Evolutionary conservation across 768 basidiomycete genomes (phyloP).

Genomic region (Hypholoma sublateritium): DNA sequence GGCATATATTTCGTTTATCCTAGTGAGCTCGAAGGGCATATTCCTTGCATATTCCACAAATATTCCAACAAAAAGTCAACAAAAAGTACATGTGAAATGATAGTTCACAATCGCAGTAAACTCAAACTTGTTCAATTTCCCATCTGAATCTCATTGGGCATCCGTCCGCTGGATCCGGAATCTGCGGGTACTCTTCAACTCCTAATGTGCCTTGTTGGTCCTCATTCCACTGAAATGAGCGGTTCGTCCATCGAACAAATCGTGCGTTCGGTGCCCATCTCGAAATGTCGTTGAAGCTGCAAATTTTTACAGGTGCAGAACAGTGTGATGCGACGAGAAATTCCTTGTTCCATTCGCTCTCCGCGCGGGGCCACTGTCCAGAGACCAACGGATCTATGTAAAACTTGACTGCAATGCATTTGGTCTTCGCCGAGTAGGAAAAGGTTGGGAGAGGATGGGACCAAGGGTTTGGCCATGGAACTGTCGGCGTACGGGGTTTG

Average conservation of each 20-base stretch:
- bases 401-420: background rate
- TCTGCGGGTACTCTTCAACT: background rate
- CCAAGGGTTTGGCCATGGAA: slow-evolving; percentile 4
- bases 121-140: background rate
- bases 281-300: background rate
- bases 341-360: slow-evolving; percentile 11
- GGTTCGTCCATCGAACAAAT: background rate
- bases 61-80: too few species aligned
- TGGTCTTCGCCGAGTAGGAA: background rate
- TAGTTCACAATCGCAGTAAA: background rate
- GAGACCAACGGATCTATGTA: background rate
- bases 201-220: background rate
- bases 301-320: background rate
- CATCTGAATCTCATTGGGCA: background rate
- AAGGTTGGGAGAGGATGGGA: slow-evolving; percentile 4
- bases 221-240: background rate
- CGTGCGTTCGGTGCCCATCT: background rate
- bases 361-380: slow-evolving; percentile 6
- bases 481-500: background rate
- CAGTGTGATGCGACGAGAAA: background rate
- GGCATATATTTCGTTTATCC: too few species aligned
- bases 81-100: too few species aligned
- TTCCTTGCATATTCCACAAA: too few species aligned
- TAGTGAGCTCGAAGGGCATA: too few species aligned
- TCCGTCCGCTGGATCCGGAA: background rate